Conservation (phyloP, 2,329 filamentous ascomycete species). For the Xylariales sp. region DNA sequence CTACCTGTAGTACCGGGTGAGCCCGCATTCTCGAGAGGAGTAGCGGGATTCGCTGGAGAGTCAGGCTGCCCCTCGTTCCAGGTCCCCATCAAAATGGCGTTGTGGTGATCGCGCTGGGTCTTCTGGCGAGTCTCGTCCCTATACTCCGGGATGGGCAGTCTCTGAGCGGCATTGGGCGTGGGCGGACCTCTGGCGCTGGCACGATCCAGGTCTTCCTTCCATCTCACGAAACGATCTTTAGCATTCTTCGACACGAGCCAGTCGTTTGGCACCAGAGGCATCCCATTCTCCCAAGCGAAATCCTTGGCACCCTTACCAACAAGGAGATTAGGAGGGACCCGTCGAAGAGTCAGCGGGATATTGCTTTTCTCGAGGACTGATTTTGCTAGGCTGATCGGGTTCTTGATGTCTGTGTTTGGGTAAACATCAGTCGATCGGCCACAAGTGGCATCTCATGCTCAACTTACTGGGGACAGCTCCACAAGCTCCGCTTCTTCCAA, state of each 20-base stretch:
- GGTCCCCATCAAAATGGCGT: conserved; percentile 50
- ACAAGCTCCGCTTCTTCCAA: conserved; percentile 86
- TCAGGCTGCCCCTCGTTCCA: conserved; percentile 62
- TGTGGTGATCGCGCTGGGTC: conserved; percentile 42
- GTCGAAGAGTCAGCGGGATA: conserved; percentile 71
- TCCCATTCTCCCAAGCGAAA: conserved; percentile 78
- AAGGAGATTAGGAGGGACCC: conserved; percentile 89
- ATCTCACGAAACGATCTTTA: conserved; percentile 71
- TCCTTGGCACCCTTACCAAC: conserved; percentile 79
- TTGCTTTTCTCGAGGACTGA: conserved; percentile 74
- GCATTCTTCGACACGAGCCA: conserved; percentile 76
- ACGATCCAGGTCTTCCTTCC: conserved; percentile 67
- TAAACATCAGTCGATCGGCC: background rate
- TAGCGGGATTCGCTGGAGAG: conserved; percentile 37
- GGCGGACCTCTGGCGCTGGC: conserved; percentile 46
- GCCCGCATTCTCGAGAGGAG: conserved; percentile 17
- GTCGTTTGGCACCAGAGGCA: conserved; percentile 70
- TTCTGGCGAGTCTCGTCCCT: conserved; percentile 15
- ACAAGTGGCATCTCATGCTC: background rate
- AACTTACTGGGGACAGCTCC: conserved; percentile 82
- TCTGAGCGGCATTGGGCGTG: conserved; percentile 13
- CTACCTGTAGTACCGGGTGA: background rate
- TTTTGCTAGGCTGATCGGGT: conserved; percentile 84
- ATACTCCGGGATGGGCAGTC: conserved; percentile 14
- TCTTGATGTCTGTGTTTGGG: conserved; percentile 75